phyloP scores from a whole-genome alignment of 257 asterid genomes.

The Ocimum tenuiflorum region DNA sequence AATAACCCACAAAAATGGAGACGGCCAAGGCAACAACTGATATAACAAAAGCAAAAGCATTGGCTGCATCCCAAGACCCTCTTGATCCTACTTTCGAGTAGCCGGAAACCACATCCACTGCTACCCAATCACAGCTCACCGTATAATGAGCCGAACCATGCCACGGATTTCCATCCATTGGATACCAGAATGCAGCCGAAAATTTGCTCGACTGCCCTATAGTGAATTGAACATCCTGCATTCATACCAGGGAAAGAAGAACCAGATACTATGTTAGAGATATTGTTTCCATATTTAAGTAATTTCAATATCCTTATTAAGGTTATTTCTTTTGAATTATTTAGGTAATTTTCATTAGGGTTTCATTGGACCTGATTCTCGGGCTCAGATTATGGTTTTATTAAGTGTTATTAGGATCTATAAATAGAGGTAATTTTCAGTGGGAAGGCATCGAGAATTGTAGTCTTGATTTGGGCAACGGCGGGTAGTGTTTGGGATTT shows the following conservation, averaged over 20 bases:
- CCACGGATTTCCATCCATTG: constrained; percentile 65
- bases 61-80: constrained; percentile 73
- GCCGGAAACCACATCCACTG: constrained; percentile 46
- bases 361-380: no score
- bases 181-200: constrained; percentile 74
- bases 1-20: constrained; percentile 54
- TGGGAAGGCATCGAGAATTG: no score
- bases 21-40: constrained; percentile 57
- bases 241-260: not conserved
- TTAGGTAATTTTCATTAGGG: no score
- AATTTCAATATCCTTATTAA: no score
- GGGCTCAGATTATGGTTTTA: no score
- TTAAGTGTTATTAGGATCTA: no score
- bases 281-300: no score
- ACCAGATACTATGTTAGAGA: no score
- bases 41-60: constrained; percentile 60
- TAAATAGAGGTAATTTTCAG: no score
- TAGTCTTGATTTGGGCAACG: no score
- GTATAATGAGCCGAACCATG: constrained; percentile 70
- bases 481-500: no score
- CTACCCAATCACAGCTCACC: constrained; percentile 66
- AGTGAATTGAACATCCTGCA: constrained; percentile 73
- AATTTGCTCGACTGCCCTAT: constrained; percentile 64
- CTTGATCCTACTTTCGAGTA: constrained; percentile 31
- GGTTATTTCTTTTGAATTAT: no score